Evolutionary conservation across 1,284 basidiomycete genomes (phyloP).

Genomic region (Ustilago curta): DNA sequence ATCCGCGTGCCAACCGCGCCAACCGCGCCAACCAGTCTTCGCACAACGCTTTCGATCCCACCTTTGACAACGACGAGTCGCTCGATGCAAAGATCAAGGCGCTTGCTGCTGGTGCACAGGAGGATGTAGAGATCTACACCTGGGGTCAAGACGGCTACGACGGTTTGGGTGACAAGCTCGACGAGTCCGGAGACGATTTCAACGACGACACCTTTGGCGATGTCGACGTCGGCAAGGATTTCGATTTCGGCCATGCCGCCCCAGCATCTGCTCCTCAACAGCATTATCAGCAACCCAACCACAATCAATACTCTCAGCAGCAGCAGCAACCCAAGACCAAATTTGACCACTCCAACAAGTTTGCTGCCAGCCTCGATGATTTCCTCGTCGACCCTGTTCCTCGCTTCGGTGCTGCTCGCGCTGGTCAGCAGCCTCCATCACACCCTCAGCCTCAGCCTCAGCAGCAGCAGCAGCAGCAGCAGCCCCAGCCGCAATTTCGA

Average conservation of each 20-base stretch:
- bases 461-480: conserved; percentile 39
- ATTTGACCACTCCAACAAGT: conserved; percentile 51
- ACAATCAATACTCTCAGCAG: conserved; percentile 25
- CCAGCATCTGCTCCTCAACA: conserved; percentile 28
- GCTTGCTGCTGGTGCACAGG: conserved; percentile 73
- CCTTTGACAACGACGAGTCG: conserved; percentile 59
- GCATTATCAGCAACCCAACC: conserved; percentile 8
- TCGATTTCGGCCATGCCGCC: conserved; percentile 78
- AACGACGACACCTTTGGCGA: conserved; percentile 90
- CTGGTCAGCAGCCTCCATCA: conserved; percentile 12
- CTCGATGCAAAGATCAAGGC: conserved; percentile 70
- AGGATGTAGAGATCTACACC: conserved; percentile 84
- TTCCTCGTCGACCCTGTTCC: conserved; percentile 63
- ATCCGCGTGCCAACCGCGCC: conserved; percentile 19
- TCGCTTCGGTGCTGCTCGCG: conserved; percentile 47
- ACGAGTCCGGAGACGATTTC: conserved; percentile 73
- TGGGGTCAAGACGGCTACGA: conserved; percentile 91
- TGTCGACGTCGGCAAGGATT: conserved; percentile 77
- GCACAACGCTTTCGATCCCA: conserved; percentile 44
- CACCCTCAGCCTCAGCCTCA: no score
- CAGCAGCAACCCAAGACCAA: conserved; percentile 42
- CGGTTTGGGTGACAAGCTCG: conserved; percentile 85
- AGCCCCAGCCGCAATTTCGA: conserved; percentile 30
- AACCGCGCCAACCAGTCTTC: conserved; percentile 19
- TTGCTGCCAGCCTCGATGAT: conserved; percentile 66